Evolutionary conservation across 495 filamentous ascomycete genomes (phyloP), one percentile per base, ranked within the genome.

Genomic region (Bathelium albidoporum): DNA sequence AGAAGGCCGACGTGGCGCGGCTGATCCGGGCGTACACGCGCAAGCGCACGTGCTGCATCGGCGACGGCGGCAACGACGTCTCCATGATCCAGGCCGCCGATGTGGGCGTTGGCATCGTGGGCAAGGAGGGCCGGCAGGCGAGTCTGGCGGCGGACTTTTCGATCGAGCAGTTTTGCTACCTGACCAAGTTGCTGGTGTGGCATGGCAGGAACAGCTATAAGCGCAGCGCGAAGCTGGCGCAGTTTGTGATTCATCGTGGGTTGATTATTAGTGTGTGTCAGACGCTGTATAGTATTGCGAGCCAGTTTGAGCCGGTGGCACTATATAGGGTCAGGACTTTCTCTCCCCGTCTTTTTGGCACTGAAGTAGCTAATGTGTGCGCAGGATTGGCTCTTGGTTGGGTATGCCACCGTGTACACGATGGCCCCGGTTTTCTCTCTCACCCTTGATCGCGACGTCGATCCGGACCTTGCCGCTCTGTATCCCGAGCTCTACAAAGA

Each of bases 31-130:
- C 89, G 44, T 83, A 90, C 77, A 99, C 95, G 11, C 87, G 87
- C 72, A 97, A 97, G 72, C 87, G 95, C 34, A 87, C 96, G 31
- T 95, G 90, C 73, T 96, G 92, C 71, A 97, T 99, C 68, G 94
- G 94, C 49, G 94, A 99, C 68, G 94, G 94, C 44, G 94, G 94
- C 59, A 99, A 99, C 76, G 95, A 99, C 73, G 95, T 99, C 32
- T 91, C 87, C 59, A 99, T 99, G 95, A 99, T 99, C 68, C 93
- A 96, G 76, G 92, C 94, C 5, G 95, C 95, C 1, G 95, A 97
- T 69, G 91, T 99, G 1, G 95, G 95, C 44, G 91, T 99, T 63
- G 95, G 95, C 34, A 97, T 99, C 65, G 95, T 97, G 11, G 95
- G 95, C 52, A 97, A 97, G 75, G 95, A 99, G 75, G 95, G 95